These are phyloP conservation scores for Saccharomycopsis hybrid DNA, from an alignment of 1,139 yeast genomes.

Conservation along the genomic window DNA sequence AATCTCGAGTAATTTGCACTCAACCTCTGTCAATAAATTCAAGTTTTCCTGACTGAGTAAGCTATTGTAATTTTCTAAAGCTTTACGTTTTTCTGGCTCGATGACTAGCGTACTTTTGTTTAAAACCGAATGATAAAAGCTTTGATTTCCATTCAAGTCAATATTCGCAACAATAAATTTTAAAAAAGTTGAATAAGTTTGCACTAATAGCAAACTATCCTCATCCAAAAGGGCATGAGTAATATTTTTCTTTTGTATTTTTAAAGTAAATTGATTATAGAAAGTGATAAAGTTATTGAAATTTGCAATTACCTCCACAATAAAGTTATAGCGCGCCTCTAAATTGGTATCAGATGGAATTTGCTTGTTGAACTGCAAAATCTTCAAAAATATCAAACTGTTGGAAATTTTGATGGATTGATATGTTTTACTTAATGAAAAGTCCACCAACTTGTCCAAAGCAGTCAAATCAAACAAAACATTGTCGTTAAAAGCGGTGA, in stretches of 20 bases:
- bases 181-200: conserved; percentile 11
- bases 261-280: conserved; percentile 6
- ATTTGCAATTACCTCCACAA: conserved; percentile 12
- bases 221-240: conserved; percentile 8
- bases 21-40: background rate
- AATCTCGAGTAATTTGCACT: background rate
- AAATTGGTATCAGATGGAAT: background rate
- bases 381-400: conserved; percentile 11
- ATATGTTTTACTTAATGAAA: conserved; percentile 14
- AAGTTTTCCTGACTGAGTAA: background rate
- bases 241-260: conserved; percentile 11
- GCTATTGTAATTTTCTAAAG: background rate
- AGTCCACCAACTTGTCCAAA: conserved; percentile 12
- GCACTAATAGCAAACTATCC: conserved; percentile 6
- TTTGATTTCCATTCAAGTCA: background rate
- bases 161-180: conserved; percentile 4
- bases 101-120: background rate
- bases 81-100: background rate
- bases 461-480: conserved; percentile 1
- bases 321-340: background rate
- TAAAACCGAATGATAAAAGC: background rate
- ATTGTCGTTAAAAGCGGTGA: background rate
- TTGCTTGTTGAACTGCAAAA: background rate
- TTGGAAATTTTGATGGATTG: conserved; percentile 16
- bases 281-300: conserved; percentile 13